A percentile compares a stretch with the other conserved stretches of the same genome.
Conservation (phyloP, 495 filamentous ascomycete genomes). For the Penicillium robsamsonii region DNA sequence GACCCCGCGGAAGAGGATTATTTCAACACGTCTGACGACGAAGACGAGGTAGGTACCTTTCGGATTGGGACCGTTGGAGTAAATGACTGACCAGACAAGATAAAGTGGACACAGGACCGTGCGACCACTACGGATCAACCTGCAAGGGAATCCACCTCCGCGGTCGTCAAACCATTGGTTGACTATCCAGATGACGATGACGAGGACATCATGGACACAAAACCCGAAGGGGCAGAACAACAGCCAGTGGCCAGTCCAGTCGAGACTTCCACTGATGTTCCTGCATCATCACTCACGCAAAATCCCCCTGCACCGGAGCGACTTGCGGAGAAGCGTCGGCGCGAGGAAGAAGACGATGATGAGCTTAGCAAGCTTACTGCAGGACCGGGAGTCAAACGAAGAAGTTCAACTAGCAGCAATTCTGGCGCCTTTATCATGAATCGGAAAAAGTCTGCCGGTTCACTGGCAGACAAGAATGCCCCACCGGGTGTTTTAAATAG, state of each 20-base stretch:
- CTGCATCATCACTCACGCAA: constrained; percentile 33
- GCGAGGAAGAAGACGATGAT: constrained; percentile 87
- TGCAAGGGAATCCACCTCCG: constrained; percentile 50
- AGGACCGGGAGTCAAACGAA: constrained; percentile 59
- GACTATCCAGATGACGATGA: constrained; percentile 91
- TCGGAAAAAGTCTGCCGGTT: constrained; percentile 43
- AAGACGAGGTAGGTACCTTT: constrained; percentile 62
- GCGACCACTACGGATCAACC: constrained; percentile 22
- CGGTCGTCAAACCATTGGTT: constrained; percentile 70
- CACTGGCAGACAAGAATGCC: constrained; percentile 34
- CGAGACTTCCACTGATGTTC: constrained; percentile 24
- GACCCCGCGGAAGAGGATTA: constrained; percentile 90
- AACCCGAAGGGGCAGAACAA: constrained; percentile 27
- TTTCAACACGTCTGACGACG: constrained; percentile 87
- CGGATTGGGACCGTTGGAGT: neutral
- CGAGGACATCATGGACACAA: constrained; percentile 54
- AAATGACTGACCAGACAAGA: constrained; percentile 8
- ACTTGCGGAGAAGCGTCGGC: constrained; percentile 84
- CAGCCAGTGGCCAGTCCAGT: constrained; percentile 18
- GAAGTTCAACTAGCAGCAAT: constrained; percentile 50
- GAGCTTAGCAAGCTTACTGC: constrained; percentile 69
- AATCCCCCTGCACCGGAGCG: constrained; percentile 60
- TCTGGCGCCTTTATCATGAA: constrained; percentile 36
- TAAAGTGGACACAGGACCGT: constrained; percentile 39
- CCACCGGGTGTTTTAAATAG: constrained; percentile 24